These are phyloP conservation scores for Malania oleifera DNA, from an alignment of 164 flowering plant species.

Conservation along the genomic window DNA sequence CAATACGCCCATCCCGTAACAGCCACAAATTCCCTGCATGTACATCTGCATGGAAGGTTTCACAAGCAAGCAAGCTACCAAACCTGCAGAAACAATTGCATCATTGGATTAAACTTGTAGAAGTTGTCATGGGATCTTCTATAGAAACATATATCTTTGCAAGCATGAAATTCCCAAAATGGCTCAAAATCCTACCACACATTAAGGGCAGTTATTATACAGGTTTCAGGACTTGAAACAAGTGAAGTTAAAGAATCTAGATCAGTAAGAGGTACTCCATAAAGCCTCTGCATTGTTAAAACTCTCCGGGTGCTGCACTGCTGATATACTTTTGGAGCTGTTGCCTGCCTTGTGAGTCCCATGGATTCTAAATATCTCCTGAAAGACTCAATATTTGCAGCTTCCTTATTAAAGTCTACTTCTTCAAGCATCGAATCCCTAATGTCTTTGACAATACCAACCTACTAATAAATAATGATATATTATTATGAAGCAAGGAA, in stretches of 20 bases:
- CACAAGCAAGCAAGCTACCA: slow-evolving; percentile 96
- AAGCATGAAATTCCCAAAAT: not conserved
- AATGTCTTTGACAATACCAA: slow-evolving; percentile 86
- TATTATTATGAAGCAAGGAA: not conserved
- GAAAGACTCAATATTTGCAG: slow-evolving; percentile 78
- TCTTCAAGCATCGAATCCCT: slow-evolving; percentile 94
- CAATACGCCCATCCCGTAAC: slow-evolving; percentile 93
- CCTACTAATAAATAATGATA: slow-evolving; percentile 36
- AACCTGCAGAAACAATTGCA: slow-evolving; percentile 51
- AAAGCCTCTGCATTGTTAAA: slow-evolving; percentile 92
- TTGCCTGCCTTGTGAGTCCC: slow-evolving; percentile 89
- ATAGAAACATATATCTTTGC: not conserved
- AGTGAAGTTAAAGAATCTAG: slow-evolving; percentile 80
- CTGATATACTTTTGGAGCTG: slow-evolving; percentile 82
- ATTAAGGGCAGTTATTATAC: slow-evolving; percentile 89
- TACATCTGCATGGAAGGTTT: slow-evolving; percentile 94
- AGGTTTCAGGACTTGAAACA: slow-evolving; percentile 78
- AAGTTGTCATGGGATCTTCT: not conserved
- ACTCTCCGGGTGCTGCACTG: slow-evolving; percentile 67
- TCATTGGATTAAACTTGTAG: not conserved
- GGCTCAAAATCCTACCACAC: slow-evolving; percentile 64
- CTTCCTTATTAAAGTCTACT: slow-evolving; percentile 91
- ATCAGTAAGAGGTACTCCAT: slow-evolving; percentile 97
- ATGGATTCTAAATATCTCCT: slow-evolving; percentile 69
- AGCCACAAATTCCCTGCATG: slow-evolving; percentile 97